Percentiles rank a stretch among this genome's conserved stretches.
Conservation (phyloP, 768 basidiomycete genomes). For the Leccinum imitatum region DNA sequence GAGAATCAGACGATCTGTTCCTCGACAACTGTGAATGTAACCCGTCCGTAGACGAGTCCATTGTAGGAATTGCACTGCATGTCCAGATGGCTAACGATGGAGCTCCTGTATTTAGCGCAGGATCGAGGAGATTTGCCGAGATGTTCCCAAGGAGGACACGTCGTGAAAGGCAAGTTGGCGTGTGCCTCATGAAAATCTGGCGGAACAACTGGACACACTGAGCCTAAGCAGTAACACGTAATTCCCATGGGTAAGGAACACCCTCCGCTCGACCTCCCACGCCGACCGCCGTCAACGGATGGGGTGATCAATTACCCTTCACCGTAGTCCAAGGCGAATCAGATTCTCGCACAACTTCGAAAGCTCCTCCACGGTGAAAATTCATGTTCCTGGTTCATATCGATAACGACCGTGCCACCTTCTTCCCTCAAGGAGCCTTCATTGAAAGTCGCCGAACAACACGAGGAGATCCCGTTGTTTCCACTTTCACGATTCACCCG, state of each 20-base stretch:
- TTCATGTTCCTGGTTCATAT: constrained; percentile 15
- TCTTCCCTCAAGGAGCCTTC: neutral
- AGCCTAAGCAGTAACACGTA: constrained; percentile 6
- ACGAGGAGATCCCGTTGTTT: neutral
- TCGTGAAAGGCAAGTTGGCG: constrained; percentile 9
- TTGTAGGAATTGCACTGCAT: neutral
- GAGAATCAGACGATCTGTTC: constrained; percentile 14
- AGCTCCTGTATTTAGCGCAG: neutral
- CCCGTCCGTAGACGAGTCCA: constrained; percentile 3
- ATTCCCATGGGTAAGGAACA: constrained; percentile 13
- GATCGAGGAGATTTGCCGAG: constrained; percentile 22
- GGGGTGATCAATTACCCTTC: constrained; percentile 12
- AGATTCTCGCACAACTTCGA: constrained; percentile 2
- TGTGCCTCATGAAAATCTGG: constrained; percentile 25
- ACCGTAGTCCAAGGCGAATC: constrained; percentile 8
- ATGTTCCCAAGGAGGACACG: constrained; percentile 26
- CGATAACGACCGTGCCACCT: constrained; percentile 7
- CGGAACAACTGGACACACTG: constrained; percentile 13
- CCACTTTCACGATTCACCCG: neutral
- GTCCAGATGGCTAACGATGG: constrained; percentile 2
- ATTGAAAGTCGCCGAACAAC: neutral
- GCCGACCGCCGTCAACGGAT: constrained; percentile 2
- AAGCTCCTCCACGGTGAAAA: constrained; percentile 9
- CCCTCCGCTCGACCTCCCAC: constrained; percentile 14
- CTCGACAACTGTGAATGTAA: constrained; percentile 1